phyloP scores from a whole-genome alignment of 441 rosid genomes.

The Mallotus japonicus region DNA sequence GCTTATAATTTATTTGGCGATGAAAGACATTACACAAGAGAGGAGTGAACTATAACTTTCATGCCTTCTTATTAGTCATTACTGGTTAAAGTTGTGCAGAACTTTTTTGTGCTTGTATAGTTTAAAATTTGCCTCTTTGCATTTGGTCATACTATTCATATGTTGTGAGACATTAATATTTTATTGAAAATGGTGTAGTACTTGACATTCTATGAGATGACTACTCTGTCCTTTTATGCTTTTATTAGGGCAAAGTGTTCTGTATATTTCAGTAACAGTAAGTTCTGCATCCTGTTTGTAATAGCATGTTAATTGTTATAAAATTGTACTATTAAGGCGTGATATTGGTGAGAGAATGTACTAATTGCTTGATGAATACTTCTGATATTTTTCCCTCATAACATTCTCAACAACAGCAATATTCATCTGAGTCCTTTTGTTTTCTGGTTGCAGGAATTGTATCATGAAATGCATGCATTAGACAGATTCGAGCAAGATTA shows the following conservation, averaged over 20 bases:
- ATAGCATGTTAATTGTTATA: background rate
- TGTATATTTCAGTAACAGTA: background rate
- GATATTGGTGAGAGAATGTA: background rate
- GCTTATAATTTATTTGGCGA: background rate
- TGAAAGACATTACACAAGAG: background rate
- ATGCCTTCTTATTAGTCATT: background rate
- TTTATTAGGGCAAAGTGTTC: background rate
- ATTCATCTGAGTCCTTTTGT: background rate
- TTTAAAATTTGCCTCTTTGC: background rate
- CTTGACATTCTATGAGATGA: background rate
- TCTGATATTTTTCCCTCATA: background rate
- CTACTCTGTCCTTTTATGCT: background rate
- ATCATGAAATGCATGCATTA: slow-evolving; percentile 94
- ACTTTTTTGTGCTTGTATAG: background rate
- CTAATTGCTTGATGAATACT: background rate
- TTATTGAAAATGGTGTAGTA: background rate
- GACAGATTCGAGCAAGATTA: slow-evolving; percentile 99
- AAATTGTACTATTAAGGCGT: background rate
- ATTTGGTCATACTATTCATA: background rate
- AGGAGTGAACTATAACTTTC: background rate
- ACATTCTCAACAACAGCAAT: background rate
- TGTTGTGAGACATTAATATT: background rate
- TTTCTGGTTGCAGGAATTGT: slow-evolving; percentile 68
- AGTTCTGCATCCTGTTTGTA: background rate
- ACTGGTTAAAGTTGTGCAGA: background rate